Percentiles rank a stretch among this genome's conserved stretches.
phyloP scores from a whole-genome alignment of 306 rosid genomes.

The Arachis hypogaea region DNA sequence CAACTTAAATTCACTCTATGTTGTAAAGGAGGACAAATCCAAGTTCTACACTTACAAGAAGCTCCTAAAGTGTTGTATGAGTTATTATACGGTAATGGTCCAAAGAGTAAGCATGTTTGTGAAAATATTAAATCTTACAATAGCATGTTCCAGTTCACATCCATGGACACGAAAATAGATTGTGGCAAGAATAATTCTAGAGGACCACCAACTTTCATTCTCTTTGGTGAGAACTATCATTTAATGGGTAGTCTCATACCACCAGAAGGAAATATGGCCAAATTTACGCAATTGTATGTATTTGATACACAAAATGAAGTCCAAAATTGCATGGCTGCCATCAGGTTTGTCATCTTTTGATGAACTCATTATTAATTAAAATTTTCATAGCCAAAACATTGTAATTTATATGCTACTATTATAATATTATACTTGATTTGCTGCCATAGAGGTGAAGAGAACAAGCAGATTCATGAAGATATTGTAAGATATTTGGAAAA shows the following conservation, averaged over 20 bases:
- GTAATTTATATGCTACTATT: background rate
- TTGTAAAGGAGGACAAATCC: too few relatives aligned
- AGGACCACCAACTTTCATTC: background rate
- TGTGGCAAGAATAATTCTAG: too few relatives aligned
- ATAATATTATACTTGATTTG: too few relatives aligned
- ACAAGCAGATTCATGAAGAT: background rate
- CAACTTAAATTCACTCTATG: too few relatives aligned
- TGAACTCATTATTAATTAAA: too few relatives aligned
- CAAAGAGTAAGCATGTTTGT: background rate
- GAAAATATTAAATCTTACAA: background rate
- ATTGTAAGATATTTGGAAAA: background rate
- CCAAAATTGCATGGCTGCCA: background rate
- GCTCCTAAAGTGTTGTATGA: too few relatives aligned
- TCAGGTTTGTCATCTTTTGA: too few relatives aligned
- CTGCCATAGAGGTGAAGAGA: too few relatives aligned
- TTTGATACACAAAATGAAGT: constrained; percentile 13
- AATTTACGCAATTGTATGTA: background rate
- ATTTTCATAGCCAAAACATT: too few relatives aligned
- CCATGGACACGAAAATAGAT: constrained; percentile 2
- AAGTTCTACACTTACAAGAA: too few relatives aligned
- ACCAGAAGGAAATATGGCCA: background rate
- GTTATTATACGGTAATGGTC: background rate
- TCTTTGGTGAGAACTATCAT: background rate
- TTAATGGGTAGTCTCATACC: background rate
- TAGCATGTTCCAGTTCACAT: constrained; percentile 8